Evolutionary conservation across 208 protist genomes (phyloP).

Genomic region (Wallacemonas sp.): DNA sequence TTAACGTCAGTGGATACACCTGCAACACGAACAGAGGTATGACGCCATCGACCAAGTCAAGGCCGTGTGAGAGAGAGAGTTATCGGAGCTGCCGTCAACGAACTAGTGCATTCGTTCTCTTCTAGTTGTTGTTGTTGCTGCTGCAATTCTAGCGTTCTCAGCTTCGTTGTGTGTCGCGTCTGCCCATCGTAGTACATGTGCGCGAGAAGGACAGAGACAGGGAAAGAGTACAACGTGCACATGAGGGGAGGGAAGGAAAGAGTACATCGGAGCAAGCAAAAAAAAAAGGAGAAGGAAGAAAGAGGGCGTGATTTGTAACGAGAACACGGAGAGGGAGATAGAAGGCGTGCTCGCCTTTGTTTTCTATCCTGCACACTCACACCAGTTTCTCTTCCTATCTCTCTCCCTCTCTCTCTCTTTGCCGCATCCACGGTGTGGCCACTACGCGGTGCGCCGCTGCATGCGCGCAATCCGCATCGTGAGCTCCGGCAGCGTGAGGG

Average conservation of each 20-base stretch:
- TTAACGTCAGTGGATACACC: too few relatives aligned
- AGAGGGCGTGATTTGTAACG: neutral
- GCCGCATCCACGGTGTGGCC: neutral
- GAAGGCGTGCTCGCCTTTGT: too few relatives aligned
- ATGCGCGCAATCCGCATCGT: slow-evolving; percentile 41
- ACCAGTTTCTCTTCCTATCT: neutral
- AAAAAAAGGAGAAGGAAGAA: neutral
- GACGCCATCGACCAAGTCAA: too few relatives aligned
- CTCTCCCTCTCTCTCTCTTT: neutral
- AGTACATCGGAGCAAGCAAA: neutral
- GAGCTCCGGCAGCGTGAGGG: slow-evolving; percentile 54
- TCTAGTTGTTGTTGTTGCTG: neutral
- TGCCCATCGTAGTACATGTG: neutral
- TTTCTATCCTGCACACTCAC: neutral
- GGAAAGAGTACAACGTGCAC: too few relatives aligned
- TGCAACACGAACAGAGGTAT: too few relatives aligned
- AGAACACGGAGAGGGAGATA: slow-evolving; percentile 3
- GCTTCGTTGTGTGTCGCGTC: too few relatives aligned
- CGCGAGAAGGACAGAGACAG: neutral
- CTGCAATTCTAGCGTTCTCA: neutral
- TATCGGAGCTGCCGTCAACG: too few relatives aligned
- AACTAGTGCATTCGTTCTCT: too few relatives aligned
- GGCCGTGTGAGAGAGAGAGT: too few relatives aligned
- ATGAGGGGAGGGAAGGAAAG: neutral
- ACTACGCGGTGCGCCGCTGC: slow-evolving; percentile 37